Evolutionary conservation across 2,329 filamentous ascomycete species (phyloP), one percentile per base, ranked within the genome.

Genomic region (Pezicula carpinea): DNA sequence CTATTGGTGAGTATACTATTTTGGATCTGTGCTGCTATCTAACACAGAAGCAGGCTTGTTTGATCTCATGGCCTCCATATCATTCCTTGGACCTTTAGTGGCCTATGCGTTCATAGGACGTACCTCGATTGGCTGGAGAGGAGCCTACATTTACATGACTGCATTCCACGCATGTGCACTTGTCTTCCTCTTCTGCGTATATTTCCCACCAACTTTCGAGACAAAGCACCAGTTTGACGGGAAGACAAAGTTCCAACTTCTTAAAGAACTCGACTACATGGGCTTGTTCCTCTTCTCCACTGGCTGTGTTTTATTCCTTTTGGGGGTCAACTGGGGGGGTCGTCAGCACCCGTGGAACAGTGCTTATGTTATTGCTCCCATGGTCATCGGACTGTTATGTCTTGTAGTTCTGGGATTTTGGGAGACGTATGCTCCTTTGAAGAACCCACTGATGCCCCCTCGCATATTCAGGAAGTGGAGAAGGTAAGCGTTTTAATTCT

Each of bases 191-290:
- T 62, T 61, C 49, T 63, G 72, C 51, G 69, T 72, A 46, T 76
- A 75, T 59, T 66, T 68, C 51, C 73, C 72, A 19, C 72, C 74
- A 0, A 66, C 64, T 55, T 64, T 47, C 59, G 55, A 32, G 10
- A 61, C 59, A 6, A 64, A 64, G 50, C 62, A 64, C 55, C 46
- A 53, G 6, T 22, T 42, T 3, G 73, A 68, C 54, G 54, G 65
- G 18, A 53, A 64, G 54, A 64, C 64, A 4, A 61, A 60, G 41
- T 51, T 61, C 53, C 59, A 70, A 49, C 62, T 66, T 51, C 51
- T 71, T 23, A 68, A 64, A 52, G 64, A 69, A 45, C 63, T 78
- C 13, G 76, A 76, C 55, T 70, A 64, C 49, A 44, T 72, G 22
- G 73, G 72, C 13, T 67, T 73, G 39, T 54, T 69, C 10, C 55